phyloP scores from a whole-genome alignment of 2,329 filamentous ascomycete genomes.

The Ophiocordyceps camponoti-leonardi region DNA sequence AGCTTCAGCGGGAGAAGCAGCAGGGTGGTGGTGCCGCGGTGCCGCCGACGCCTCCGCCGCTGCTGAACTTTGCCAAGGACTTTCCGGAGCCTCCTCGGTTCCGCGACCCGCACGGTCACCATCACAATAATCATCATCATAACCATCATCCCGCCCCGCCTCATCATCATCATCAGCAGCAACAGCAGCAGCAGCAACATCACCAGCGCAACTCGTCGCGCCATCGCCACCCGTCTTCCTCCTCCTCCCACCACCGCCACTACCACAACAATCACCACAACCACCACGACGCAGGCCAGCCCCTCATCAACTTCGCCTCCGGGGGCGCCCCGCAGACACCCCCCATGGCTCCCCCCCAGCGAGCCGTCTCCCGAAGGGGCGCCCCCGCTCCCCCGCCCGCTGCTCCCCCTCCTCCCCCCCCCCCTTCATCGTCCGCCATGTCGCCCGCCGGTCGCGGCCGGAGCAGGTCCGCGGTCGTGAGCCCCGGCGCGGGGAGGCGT shows the following conservation, averaged over 20 bases:
- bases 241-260: neutral
- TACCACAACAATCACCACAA: neutral
- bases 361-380: constrained; percentile 3
- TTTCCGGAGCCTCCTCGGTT: constrained; percentile 46
- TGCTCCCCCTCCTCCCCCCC: neutral
- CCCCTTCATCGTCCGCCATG: neutral
- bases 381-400: neutral
- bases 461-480: constrained; percentile 10
- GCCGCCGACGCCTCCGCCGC: constrained; percentile 39
- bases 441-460: constrained; percentile 2
- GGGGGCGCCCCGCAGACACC: constrained; percentile 6
- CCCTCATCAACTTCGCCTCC: constrained; percentile 28
- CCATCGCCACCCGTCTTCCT: neutral
- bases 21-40: constrained; percentile 12
- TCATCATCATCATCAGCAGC: too few relatives aligned
- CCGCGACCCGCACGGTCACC: constrained; percentile 32
- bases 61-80: constrained; percentile 45
- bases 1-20: constrained; percentile 8
- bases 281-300: constrained; percentile 11
- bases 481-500: constrained; percentile 2
- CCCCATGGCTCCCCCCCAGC: constrained; percentile 1
- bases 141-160: neutral
- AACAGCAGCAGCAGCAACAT: too few relatives aligned
- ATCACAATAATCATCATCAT: constrained; percentile 5
- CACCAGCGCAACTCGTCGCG: neutral